Evolutionary conservation across 2,329 filamentous ascomycete species (phyloP).

Genomic region (Epicoccum sorghinum): DNA sequence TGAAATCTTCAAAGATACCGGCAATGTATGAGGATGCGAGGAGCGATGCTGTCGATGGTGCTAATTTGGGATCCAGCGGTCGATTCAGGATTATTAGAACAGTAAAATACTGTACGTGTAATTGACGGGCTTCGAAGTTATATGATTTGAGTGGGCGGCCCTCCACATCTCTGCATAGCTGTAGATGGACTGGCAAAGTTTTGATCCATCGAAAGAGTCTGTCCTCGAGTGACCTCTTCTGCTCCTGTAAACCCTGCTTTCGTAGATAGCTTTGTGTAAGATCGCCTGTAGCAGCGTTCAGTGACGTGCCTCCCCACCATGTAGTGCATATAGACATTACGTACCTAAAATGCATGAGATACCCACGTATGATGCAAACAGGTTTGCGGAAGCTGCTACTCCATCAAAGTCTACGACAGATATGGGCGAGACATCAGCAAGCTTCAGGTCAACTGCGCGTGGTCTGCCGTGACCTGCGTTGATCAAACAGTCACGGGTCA

Average conservation of each 20-base stretch:
- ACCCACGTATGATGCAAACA: slow-evolving; percentile 49
- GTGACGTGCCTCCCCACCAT: not conserved
- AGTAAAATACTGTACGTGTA: slow-evolving; percentile 49
- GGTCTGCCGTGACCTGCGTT: slow-evolving; percentile 51
- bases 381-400: slow-evolving; percentile 33
- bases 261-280: slow-evolving; percentile 49
- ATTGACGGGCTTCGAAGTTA: slow-evolving; percentile 47
- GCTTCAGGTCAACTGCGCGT: slow-evolving; percentile 48
- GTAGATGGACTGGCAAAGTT: slow-evolving; percentile 40
- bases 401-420: slow-evolving; percentile 46
- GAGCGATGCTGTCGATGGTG: slow-evolving; percentile 46
- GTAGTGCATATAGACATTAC: not conserved
- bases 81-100: slow-evolving; percentile 50
- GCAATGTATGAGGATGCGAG: slow-evolving; percentile 51
- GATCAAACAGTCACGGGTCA: slow-evolving; percentile 51
- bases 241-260: slow-evolving; percentile 39
- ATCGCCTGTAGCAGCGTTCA: slow-evolving; percentile 34
- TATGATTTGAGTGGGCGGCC: slow-evolving; percentile 34
- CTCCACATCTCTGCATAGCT: slow-evolving; percentile 32
- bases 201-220: slow-evolving; percentile 51
- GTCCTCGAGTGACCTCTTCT: slow-evolving; percentile 46
- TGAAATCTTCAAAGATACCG: slow-evolving; percentile 53
- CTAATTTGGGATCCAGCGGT: slow-evolving; percentile 35
- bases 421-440: slow-evolving; percentile 49
- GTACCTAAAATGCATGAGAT: slow-evolving; percentile 48